Percentiles rank a stretch among this genome's conserved stretches.
Evolutionary conservation across 177 flowering plant species (phyloP).

Genomic region (Vitis hybrid): DNA sequence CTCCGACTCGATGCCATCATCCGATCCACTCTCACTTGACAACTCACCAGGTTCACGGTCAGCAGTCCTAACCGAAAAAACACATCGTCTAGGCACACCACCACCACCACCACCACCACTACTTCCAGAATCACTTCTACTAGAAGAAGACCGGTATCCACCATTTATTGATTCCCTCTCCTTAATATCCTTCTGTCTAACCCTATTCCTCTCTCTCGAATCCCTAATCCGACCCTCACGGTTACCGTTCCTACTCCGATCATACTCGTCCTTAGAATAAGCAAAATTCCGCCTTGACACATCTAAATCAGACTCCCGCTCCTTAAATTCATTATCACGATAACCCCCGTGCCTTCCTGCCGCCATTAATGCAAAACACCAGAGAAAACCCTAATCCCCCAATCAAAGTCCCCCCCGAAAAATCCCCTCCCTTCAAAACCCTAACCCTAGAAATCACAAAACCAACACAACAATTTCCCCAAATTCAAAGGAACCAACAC

Average conservation of each 20-base stretch:
- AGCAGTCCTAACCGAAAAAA: conserved; percentile 28
- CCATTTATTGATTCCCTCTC: conserved; percentile 61
- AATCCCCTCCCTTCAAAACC: background rate
- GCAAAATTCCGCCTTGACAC: conserved; percentile 38
- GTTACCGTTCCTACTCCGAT: conserved; percentile 29
- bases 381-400: conserved; percentile 5
- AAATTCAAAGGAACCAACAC: background rate
- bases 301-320: conserved; percentile 42
- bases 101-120: conserved; percentile 27
- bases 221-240: conserved; percentile 28
- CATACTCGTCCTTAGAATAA: conserved; percentile 40
- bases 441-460: conserved; percentile 8
- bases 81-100: conserved; percentile 31
- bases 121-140: conserved; percentile 53
- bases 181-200: conserved; percentile 61
- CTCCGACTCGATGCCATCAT: conserved; percentile 53
- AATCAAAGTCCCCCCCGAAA: background rate
- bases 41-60: conserved; percentile 86
- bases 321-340: conserved; percentile 53
- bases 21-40: conserved; percentile 88
- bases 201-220: conserved; percentile 34
- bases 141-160: conserved; percentile 38
- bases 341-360: conserved; percentile 73
- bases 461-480: conserved; percentile 1
- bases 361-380: conserved; percentile 45